Conservation (phyloP, 1,139 yeast species). For the Yamadazyma dushanensis region DNA sequence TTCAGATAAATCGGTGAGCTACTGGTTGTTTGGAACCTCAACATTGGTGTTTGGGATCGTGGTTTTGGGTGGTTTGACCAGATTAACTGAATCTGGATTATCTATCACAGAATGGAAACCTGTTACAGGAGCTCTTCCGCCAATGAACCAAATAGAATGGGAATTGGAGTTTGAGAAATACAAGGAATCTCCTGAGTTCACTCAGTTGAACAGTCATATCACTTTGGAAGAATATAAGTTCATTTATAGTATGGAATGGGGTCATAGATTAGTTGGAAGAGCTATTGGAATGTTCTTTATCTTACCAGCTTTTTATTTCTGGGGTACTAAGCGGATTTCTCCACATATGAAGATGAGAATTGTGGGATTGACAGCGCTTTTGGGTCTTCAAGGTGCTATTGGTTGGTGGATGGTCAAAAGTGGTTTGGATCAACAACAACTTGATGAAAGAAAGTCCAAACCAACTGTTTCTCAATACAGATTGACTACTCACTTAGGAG, state of each 20-base stretch:
- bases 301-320: constrained; percentile 82
- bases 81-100: constrained; percentile 93
- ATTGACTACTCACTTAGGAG: constrained; percentile 89
- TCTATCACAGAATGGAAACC: constrained; percentile 99
- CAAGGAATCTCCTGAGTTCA: constrained; percentile 85
- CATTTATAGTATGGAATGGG: constrained; percentile 97
- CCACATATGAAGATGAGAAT: constrained; percentile 67
- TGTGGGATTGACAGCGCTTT: constrained; percentile 67
- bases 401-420: constrained; percentile 99
- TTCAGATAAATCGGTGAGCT: constrained; percentile 64
- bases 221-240: constrained; percentile 92
- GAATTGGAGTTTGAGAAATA: constrained; percentile 79
- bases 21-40: constrained; percentile 90
- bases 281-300: constrained; percentile 82
- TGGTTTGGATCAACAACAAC: constrained; percentile 81
- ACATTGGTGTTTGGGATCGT: constrained; percentile 92
- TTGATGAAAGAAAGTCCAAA: constrained; percentile 77
- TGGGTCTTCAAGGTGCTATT: constrained; percentile 92
- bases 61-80: constrained; percentile 92
- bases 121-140: constrained; percentile 92
- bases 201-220: constrained; percentile 84
- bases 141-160: constrained; percentile 80
- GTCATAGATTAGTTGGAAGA: constrained; percentile 90
- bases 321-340: constrained; percentile 65
- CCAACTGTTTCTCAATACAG: constrained; percentile 98